Base-by-base conservation (phyloP, 352 stramenopile species). In the Blastocystis sp. region DNA sequence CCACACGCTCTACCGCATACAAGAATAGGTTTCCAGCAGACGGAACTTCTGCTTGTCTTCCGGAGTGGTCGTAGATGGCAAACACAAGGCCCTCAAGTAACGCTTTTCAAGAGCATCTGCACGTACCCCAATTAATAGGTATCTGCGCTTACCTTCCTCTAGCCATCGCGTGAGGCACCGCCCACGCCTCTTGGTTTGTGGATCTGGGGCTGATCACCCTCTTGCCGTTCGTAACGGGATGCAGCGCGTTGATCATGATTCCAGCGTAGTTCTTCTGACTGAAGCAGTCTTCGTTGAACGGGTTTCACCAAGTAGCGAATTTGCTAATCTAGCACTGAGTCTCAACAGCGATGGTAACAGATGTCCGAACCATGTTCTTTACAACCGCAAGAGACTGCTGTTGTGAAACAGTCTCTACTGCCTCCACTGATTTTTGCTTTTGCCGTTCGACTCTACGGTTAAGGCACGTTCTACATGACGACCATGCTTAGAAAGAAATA, bases 231-330 rank as follows among this genome's bases (percentile, higher is more conserved):
- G 62, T 40, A 0, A 81, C 41, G 21, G 71, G 71, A 81, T 81
- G 71, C 21, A 81, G 52, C 10, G 71, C 71, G n/a, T 81, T 81
- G 41, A 81, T 81, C 71, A 81, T 81, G 38, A 81, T 53, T 71
- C 71, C 71, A 1, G 71, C 71, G 52, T 81, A 81, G 41, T 81
- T 81, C 71, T 81, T 81, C 11, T 77, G 21, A 28, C 10, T 43
- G 41, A 81, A 81, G 41, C 71, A 81, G 23, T 81, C 60, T 38
- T 52, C 71, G 41, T 81, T 23, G 41, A 81, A 81, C 9, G 74
- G 53, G n/a, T 81, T 81, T 81, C 71, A 2, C 52, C n/a, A 81
- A 53, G 62, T 81, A 81, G 62, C 71, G 74, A 2, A 81, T 81
- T 34, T 81, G 74, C 71, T 81, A 11, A 81, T 81, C 71, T 81